A percentile compares a stretch with the other conserved stretches of the same genome.
Conservation (phyloP, 768 basidiomycete species). For the Mycena vulgaris region DNA sequence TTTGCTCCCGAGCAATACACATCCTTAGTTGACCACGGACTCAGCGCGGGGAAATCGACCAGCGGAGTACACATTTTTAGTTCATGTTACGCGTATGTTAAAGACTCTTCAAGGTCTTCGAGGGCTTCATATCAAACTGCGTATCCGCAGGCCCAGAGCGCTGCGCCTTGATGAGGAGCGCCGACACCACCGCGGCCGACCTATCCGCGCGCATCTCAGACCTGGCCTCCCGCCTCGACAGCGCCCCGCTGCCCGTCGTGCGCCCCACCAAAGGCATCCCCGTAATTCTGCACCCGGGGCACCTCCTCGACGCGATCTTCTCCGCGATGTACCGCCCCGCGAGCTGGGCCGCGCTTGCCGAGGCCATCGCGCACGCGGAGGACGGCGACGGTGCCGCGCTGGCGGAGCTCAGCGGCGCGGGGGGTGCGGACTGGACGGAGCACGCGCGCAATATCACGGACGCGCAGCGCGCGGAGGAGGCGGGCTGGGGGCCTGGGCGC, state of each 20-base stretch:
- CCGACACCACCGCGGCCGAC: neutral
- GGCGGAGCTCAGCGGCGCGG: slow-evolving; percentile 17
- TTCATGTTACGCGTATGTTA: neutral
- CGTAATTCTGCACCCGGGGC: slow-evolving; percentile 20
- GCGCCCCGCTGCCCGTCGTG: slow-evolving; percentile 17
- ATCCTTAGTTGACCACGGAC: slow-evolving; percentile 27
- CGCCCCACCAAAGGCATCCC: slow-evolving; percentile 21
- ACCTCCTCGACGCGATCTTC: slow-evolving; percentile 32
- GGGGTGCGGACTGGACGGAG: slow-evolving; percentile 26
- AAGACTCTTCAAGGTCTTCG: slow-evolving; percentile 15
- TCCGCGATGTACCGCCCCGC: slow-evolving; percentile 27
- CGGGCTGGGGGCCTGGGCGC: slow-evolving; percentile 22
- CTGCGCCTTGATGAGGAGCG: slow-evolving; percentile 14
- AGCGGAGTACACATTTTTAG: slow-evolving; percentile 1
- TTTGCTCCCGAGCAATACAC: slow-evolving; percentile 33
- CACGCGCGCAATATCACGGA: slow-evolving; percentile 25
- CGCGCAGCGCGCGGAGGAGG: slow-evolving; percentile 26
- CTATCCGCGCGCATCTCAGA: slow-evolving; percentile 27
- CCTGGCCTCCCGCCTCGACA: slow-evolving; percentile 12
- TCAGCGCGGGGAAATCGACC: slow-evolving; percentile 29
- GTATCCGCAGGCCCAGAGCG: slow-evolving; percentile 25
- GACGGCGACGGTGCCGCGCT: slow-evolving; percentile 14
- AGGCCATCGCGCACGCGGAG: slow-evolving; percentile 27
- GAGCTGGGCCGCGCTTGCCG: slow-evolving; percentile 28
- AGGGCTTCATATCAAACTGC: slow-evolving; percentile 30